Conservation (phyloP, 768 basidiomycete species). For the Leccinum ochraceum region DNA sequence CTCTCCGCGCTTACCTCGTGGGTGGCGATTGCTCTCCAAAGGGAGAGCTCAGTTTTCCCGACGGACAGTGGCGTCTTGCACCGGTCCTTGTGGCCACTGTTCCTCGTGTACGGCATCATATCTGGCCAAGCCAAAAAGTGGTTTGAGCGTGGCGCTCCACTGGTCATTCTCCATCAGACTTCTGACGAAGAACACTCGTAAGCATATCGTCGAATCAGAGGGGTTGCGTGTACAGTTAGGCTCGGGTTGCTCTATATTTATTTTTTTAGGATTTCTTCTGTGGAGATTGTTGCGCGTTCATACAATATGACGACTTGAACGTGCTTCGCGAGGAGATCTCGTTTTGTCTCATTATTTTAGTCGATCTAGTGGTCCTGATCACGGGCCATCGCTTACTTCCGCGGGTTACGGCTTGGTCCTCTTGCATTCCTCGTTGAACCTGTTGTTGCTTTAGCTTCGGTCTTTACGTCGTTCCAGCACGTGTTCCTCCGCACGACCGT, state of each 20-base stretch:
- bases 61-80: conserved; percentile 6
- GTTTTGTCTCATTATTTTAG: background rate
- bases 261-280: background rate
- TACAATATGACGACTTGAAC: background rate
- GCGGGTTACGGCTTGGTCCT: background rate
- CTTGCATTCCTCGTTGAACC: background rate
- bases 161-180: background rate
- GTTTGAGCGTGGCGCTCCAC: background rate
- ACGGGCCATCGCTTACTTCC: background rate
- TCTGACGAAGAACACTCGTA: background rate
- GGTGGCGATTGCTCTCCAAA: conserved; percentile 55
- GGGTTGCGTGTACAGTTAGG: background rate
- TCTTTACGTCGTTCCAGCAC: background rate
- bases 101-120: conserved; percentile 9
- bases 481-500: background rate
- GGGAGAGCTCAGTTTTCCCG: conserved; percentile 14
- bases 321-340: background rate
- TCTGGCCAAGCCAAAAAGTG: background rate
- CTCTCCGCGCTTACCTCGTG: conserved; percentile 54
- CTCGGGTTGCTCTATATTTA: background rate
- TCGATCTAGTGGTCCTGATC: background rate
- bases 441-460: background rate
- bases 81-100: conserved; percentile 27
- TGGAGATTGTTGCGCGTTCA: background rate
- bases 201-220: background rate